Evolutionary conservation across 225 moss, liverwort and hornwort genomes (phyloP).

Genomic region (Physcomitrium patens): DNA sequence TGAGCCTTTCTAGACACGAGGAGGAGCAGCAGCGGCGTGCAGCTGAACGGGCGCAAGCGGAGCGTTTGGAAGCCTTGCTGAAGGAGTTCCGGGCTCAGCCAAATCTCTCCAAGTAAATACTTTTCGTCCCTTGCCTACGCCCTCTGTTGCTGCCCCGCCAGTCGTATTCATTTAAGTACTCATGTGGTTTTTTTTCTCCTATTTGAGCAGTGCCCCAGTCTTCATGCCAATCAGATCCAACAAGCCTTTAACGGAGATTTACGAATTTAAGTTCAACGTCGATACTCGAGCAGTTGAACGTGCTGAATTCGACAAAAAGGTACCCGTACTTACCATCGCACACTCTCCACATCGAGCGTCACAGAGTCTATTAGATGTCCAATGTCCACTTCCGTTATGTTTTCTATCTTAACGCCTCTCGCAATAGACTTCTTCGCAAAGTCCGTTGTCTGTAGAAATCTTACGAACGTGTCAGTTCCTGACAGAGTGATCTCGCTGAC

Average conservation of each 20-base stretch:
- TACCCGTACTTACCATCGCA: neutral
- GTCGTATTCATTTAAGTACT: too few species aligned
- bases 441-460: too few species aligned
- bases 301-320: slow-evolving; percentile 92
- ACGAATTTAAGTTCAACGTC: slow-evolving; percentile 85
- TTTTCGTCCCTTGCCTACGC: neutral
- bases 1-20: slow-evolving; percentile 82
- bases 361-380: neutral
- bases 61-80: slow-evolving; percentile 56
- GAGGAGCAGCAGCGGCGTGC: slow-evolving; percentile 64
- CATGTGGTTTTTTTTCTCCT: neutral
- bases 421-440: too few species aligned
- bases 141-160: too few species aligned
- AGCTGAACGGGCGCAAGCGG: slow-evolving; percentile 41
- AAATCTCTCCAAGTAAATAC: slow-evolving; percentile 75
- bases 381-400: too few species aligned
- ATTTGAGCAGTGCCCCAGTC: slow-evolving; percentile 65
- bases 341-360: neutral
- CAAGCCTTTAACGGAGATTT: slow-evolving; percentile 90
- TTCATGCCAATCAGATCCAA: slow-evolving; percentile 80
- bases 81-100: slow-evolving; percentile 91
- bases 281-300: slow-evolving; percentile 79
- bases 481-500: too few species aligned
- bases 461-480: too few species aligned
- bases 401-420: too few species aligned